A percentile compares a stretch with the other conserved stretches of the same genome.
Conservation (phyloP, 441 rosid genomes). For the Brassica hybrid region DNA sequence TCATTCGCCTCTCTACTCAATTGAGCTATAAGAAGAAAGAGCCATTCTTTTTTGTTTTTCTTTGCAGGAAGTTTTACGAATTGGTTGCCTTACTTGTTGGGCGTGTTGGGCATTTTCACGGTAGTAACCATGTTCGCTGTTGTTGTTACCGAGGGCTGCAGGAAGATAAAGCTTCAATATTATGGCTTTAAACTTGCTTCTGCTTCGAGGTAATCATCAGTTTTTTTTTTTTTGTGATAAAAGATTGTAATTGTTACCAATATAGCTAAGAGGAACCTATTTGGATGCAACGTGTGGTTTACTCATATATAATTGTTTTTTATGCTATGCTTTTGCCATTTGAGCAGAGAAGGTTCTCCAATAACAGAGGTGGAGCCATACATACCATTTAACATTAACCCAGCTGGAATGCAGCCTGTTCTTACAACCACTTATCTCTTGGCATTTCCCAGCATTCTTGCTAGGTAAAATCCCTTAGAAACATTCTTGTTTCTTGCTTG, state of each 20-base stretch:
- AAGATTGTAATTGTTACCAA: neutral
- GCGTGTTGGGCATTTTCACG: slow-evolving; percentile 72
- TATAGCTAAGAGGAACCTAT: neutral
- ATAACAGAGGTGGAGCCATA: slow-evolving; percentile 95
- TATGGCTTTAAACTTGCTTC: slow-evolving; percentile 97
- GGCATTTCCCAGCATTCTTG: slow-evolving; percentile 88
- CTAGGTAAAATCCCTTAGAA: slow-evolving; percentile 53
- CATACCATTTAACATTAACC: slow-evolving; percentile 93
- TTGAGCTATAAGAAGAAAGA: neutral
- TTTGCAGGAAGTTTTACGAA: slow-evolving; percentile 68
- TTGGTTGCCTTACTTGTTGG: slow-evolving; percentile 80
- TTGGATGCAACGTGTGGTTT: slow-evolving; percentile 16
- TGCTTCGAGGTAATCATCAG: slow-evolving; percentile 65
- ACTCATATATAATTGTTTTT: slow-evolving; percentile 18
- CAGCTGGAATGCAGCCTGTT: slow-evolving; percentile 98
- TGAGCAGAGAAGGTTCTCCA: slow-evolving; percentile 84
- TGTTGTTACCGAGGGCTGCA: slow-evolving; percentile 94
- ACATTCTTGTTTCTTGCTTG: too few relatives aligned
- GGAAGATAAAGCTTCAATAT: slow-evolving; percentile 93
- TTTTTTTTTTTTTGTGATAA: neutral
- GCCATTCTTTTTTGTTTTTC: slow-evolving; percentile 16
- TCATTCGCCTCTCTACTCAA: neutral
- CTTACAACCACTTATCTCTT: slow-evolving; percentile 89
- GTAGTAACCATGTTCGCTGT: slow-evolving; percentile 95
- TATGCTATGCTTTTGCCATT: slow-evolving; percentile 32